Evolutionary conservation across 768 basidiomycete genomes (phyloP).

Genomic region (Rhodotorula kratochvilovae): DNA sequence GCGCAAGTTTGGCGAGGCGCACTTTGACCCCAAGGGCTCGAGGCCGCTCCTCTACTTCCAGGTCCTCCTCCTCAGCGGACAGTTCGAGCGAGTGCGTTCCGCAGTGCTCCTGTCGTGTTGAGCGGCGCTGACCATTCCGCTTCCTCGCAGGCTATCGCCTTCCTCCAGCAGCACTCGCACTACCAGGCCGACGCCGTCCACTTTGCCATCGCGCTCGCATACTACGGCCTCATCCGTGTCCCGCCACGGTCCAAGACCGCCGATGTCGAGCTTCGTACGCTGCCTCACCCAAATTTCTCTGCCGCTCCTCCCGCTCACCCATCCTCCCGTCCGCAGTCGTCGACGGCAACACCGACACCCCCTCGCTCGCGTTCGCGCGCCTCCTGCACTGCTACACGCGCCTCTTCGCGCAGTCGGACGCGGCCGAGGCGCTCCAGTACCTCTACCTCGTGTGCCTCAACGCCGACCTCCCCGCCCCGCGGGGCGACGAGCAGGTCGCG

Average conservation of each 20-base stretch:
- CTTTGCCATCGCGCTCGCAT: slow-evolving; percentile 81
- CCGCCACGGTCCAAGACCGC: slow-evolving; percentile 75
- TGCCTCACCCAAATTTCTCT: no score
- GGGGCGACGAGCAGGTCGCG: slow-evolving; percentile 58
- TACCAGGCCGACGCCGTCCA: slow-evolving; percentile 92
- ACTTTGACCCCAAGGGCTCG: slow-evolving; percentile 57
- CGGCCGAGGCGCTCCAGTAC: slow-evolving; percentile 89
- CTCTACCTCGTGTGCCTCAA: slow-evolving; percentile 78
- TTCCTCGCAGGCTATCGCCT: slow-evolving; percentile 68
- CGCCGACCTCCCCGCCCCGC: slow-evolving; percentile 59
- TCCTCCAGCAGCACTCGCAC: slow-evolving; percentile 78
- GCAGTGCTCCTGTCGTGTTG: neutral
- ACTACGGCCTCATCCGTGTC: slow-evolving; percentile 84
- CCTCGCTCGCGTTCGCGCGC: slow-evolving; percentile 57
- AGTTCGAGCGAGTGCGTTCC: slow-evolving; percentile 77
- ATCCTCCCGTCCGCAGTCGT: slow-evolving; percentile 50
- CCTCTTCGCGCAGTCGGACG: slow-evolving; percentile 86
- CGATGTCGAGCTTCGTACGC: slow-evolving; percentile 69
- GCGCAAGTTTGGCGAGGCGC: slow-evolving; percentile 48
- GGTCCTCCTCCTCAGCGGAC: slow-evolving; percentile 81
- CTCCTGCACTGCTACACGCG: slow-evolving; percentile 88
- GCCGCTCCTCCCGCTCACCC: neutral
- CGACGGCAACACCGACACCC: slow-evolving; percentile 54
- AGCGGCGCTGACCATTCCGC: neutral
- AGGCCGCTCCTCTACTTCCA: slow-evolving; percentile 53